Base-by-base conservation (phyloP, 2,329 filamentous ascomycete genomes). In the Periglandula ipomoeae region DNA sequence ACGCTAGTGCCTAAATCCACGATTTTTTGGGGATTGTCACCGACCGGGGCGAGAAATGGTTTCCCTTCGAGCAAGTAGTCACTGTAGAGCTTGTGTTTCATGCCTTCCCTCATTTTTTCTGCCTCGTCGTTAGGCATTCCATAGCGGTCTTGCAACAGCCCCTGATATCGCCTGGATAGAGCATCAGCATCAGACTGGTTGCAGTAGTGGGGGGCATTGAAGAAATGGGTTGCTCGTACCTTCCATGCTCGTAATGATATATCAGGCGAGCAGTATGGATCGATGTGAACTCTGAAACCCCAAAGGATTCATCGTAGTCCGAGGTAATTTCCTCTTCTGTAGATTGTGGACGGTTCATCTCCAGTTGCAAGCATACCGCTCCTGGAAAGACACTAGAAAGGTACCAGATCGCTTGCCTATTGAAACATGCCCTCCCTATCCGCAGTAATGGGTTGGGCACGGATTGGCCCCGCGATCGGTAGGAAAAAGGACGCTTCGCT, bases 111-210 rank as follows among this genome's bases (percentile, higher is more conserved):
- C 43, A 68, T 66, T 52, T 71, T 70, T 54, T 78, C 75, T 7
- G 63, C 62, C 24, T 76, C 73, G 50, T 77, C 74, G 53, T 77
- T 77, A n/a, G 74, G 74, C 17, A 76, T 58, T 26, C 72, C 72
- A 53, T 76, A 77, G 42, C 70, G 64, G 8, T 69, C 70, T 30
- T 68, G 66, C 3, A 69, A 60, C 51, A 73, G 73, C 26, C 65
- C 66, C 56, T 77, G 73, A 53, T 76, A 77, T 35, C 74, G 68
- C 50, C 74, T 74, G 30, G 35, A n/a, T 6, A n/a, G 2, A 15
- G 13, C 20, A 19, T 38, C 10, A 46, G 19, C 11, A 10, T 32
- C 30, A 34, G 10, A 2, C n/a, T 20, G 9, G 17, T 35, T 38
- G n/a, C 7, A 19, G 13, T 17, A 32, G n/a, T 38, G 34, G n/a